Evolutionary conservation across 2,329 filamentous ascomycete genomes (phyloP), one percentile per base, ranked within the genome.

Genomic region (Myriosclerotinia duriaeana): DNA sequence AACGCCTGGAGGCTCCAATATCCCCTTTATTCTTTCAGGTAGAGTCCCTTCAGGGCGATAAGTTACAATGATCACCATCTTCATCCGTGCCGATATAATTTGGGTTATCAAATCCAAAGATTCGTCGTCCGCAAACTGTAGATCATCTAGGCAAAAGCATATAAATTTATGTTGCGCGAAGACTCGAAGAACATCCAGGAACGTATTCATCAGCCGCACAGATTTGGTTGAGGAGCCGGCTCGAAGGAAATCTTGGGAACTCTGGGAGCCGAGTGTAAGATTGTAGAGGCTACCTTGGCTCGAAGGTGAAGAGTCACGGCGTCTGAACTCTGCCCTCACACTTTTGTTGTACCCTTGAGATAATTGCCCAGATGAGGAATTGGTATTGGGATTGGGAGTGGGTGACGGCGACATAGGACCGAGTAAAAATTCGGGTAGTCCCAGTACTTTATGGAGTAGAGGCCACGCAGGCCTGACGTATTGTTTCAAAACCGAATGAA

Each of bases 91-190:
- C 61, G 84, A 83, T 65, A 96, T 87, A 63, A 97, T 92, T 73
- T 93, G 89, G 20, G 89, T 85, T 50, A 97, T 89, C 63, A 97
- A 81, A 67, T 96, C 92, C 58, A 95, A 79, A 17, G 90, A 95
- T 77, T 97, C 94, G 36, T 90, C 86, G 75, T 97, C 94, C 8
- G 93, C 92, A 77, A 92, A 95, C 73, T 97, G 93, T 42, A 97
- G 80, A 77, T 97, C 94, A 74, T 97, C 94, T 22, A 66, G 17
- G n/a, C 54, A 65, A 72, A 97, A 88, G 74, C 92, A 96, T 64
- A 97, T 93, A 73, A 97, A 88, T 73, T 93, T 95, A 76, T 93
- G 88, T 26, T 88, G 83, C 0, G 92, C 90, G 65, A 98, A 88
- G 53, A 96, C 86, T 63, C 91, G 86, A 61, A 97, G 78, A 12